Base-by-base conservation (phyloP, 2,329 filamentous ascomycete species). In the Alternaria sp. region DNA sequence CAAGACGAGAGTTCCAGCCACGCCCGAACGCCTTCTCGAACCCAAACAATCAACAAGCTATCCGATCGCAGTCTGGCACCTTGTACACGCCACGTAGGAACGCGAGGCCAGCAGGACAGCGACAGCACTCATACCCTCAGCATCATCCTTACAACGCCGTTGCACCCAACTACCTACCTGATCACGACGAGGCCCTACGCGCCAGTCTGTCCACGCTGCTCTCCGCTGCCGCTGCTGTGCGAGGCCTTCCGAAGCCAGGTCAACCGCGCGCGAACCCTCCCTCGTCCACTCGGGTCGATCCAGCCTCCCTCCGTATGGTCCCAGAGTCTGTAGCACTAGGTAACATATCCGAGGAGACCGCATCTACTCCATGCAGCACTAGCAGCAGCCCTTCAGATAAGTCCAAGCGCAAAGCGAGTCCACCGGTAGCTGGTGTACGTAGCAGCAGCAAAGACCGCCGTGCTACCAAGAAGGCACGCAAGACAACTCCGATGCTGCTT, bases 11-110 rank as follows among this genome's bases (percentile, higher is more conserved):
- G 40, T 97, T 97, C 75, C 90, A 89, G 23, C 94, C 94, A 9
- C 92, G 96, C 71, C 93, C 93, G 6, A 97, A 97, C 71, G 92
- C 90, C 36, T 97, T 97, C 76, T 91, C 92, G 0, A 93, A 97
- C 71, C 92, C 92, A 3, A 90, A 90, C 1, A 81, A 82, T 13
- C 67, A 69, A 37, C 71, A 67, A 14, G 62, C 72, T 11, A 68
- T 69, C 58, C 82, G 82, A 51, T 63, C 69, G 29, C 68, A 76
- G 45, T 80, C 82, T 31, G 82, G 84, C 54, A 82, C 81, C 55
- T 79, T 79, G 13, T 80, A 81, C 71, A 80, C 82, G 42, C 76
- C 80, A 53, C 78, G 72, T 23, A 74, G 69, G 45, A 72, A 68
- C 54, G 66, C 55, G 45, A 73, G 70, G 41, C 69, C 69, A 26